Evolutionary conservation across 768 basidiomycete genomes (phyloP), one percentile per base, ranked within the genome.

Genomic region (Cystofilobasidium bisporidii): DNA sequence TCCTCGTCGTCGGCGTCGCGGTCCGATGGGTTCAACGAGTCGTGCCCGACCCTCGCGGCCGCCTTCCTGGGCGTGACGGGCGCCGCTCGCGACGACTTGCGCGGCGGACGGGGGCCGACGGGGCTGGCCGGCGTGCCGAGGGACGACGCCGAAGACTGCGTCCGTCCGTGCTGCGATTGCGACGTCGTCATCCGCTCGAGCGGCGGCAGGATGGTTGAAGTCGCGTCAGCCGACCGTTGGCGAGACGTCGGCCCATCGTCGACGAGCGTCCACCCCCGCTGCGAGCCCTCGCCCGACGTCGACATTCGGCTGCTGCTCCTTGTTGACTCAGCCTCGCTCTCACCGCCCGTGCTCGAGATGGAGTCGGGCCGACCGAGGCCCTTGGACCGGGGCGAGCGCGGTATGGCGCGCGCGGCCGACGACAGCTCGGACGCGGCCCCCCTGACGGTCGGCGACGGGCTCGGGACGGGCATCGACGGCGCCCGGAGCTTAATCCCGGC

Each of bases 1-100:
- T 65, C 65, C 43, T 59, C 57, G 58, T 65, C 65, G 43, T 58
- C 65, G 20, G 65, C 59, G 33, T 65, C 65, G 30, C 38, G 32
- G 58, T 56, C 33, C 24, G 56, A 32, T 20, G 40, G 14, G 22
- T 24, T 45, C 24, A 26, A 55, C 56, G 28, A 40, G 11, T 43
- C 53, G 20, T 45, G 36, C 43, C 50, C 18, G 20, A 26, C 45
- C 43, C 15, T 32, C 36, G 36, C 26, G 57, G 22, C 47, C 9
- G 57, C 41, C 22, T 20, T 14, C n/a, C 22, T n/a, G 14, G 64
- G 36, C 17, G 55, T n/a, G n/a, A 45, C 65, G 24, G 43, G 45
- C 47, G 22, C 14, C 22, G 24, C 22, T 6, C 48, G 36, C 1
- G 24, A 20, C 36, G 33, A 38, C 33, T 65, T 65, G 6, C 65